Base-by-base conservation (phyloP, 495 filamentous ascomycete genomes). In the Tuber magnatum region DNA sequence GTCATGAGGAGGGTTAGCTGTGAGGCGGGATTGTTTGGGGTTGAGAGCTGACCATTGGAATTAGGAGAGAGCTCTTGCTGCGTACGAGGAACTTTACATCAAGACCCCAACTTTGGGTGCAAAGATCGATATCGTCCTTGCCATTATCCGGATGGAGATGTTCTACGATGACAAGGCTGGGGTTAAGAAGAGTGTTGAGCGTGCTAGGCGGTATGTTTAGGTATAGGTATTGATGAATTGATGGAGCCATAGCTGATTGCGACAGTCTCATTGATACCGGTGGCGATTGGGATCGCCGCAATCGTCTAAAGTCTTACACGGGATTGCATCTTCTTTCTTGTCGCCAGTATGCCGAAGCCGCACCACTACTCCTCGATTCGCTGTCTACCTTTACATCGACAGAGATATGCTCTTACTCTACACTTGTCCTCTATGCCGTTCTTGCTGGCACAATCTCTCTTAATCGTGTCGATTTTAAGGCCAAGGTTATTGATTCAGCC, bases 341-440 rank as follows among this genome's bases (percentile, higher is more conserved):
- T 71, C 93, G 95, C 68, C 93, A 93, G 71, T 94, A 97, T 86
- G 91, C 89, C 83, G 86, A 92, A 71, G 94, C 93, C 42, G 95
- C 96, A 9, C 96, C 96, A 68, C 88, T 97, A 10, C 91, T 99
- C 41, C 92, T 99, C 73, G 95, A 99, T 86, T 94, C 92, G 82
- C 86, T 99, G 75, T 97, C 94, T 39, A 99, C 95, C n/a, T 99
- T 99, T 84, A 99, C 95, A 70, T 97, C 93, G 81, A 97, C 96
- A 86, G 95, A 99, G 84, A 88, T 99, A 44, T 99, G 95, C 89
- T 93, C 89, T 76, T 99, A 99, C 86, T 94, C 93, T 68, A 90
- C 90, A 41, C 88, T 99, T 38, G 95, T 99, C 61, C 89, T 99
- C 75, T 99, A 98, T 87, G 92, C 96, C 2, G 93, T 98, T 65